Base-by-base conservation (phyloP, 306 rosid genomes). In the Trichosanthes cucumerina region DNA sequence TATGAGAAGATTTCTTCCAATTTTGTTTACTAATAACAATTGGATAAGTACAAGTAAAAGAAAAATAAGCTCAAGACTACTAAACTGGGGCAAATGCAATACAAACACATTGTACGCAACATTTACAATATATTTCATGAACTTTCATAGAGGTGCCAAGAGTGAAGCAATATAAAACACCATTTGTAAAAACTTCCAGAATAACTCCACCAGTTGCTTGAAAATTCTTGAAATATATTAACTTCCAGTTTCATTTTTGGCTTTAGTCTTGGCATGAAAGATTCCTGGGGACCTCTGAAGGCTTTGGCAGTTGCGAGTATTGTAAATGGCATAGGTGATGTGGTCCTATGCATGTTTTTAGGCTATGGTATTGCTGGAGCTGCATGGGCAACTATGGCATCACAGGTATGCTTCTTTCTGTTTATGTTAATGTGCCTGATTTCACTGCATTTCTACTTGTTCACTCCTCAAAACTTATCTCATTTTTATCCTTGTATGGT, bases 201-300 rank as follows among this genome's bases (percentile, higher is more conserved):
- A 28, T 21, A 69, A 69, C 53, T n/a, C 41, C 34, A 70, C 23
- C 31, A 70, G 53, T 70, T 43, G 21, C 21, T 71, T 28, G 76
- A 44, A 13, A 47, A n/a, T 50, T 75, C 64, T 33, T 34, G 64
- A 75, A 19, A 52, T 33, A 53, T 53, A 4, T 81, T 8, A 63
- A 82, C 63, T 83, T 63, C 49, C 41, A 43, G 4, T 72, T 24
- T 76, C 10, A 19, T 66, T 63, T 21, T 68, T 65, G 78, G 78
- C 65, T 78, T 39, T 65, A 90, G 96, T 83, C 97, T 92, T 85
- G 96, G 93, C 81, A 88, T 90, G 97, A 92, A 92, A 90, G 97
- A 90, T 89, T 92, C 97, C 7, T 84, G 90, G 96, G 97, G 93
- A 79, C 97, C 96, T 57, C 79, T 89, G 79, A 92, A 88, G 89